phyloP scores from a whole-genome alignment of 805 yeast species.

The Spathaspora boniae region DNA sequence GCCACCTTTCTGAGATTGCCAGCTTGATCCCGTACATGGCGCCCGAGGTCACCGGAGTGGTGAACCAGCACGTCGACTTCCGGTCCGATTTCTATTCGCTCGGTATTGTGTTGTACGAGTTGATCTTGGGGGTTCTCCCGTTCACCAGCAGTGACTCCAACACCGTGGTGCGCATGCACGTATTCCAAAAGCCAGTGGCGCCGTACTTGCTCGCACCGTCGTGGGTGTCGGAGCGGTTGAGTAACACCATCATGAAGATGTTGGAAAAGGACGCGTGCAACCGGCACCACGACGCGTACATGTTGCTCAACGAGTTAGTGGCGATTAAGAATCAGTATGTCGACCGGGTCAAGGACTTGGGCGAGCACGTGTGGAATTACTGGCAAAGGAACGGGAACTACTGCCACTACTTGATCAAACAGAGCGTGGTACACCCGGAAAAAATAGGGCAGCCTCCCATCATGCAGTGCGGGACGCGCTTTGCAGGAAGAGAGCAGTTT shows the following conservation, averaged over 20 bases:
- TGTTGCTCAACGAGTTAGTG: slow-evolving; percentile 29
- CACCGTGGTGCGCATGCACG: slow-evolving; percentile 37
- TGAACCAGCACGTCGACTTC: slow-evolving; percentile 37
- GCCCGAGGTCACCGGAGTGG: slow-evolving; percentile 46
- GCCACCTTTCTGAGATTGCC: slow-evolving; percentile 34
- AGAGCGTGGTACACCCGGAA: slow-evolving; percentile 2
- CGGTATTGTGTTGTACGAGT: slow-evolving; percentile 49
- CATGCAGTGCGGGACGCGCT: slow-evolving; percentile 3
- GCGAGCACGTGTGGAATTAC: slow-evolving; percentile 8
- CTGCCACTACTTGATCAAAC: slow-evolving; percentile 3
- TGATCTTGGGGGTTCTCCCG: slow-evolving; percentile 44
- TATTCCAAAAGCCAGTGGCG: slow-evolving; percentile 38
- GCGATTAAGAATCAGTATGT: slow-evolving; percentile 19
- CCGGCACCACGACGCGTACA: slow-evolving; percentile 33
- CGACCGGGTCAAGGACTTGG: slow-evolving; percentile 7
- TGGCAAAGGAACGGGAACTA: slow-evolving; percentile 4
- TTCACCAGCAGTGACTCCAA: slow-evolving; percentile 39
- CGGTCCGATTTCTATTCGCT: slow-evolving; percentile 48
- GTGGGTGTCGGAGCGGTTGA: slow-evolving; percentile 29
- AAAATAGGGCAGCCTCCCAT: slow-evolving; percentile 5
- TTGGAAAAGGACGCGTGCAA: slow-evolving; percentile 38
- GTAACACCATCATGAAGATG: slow-evolving; percentile 35
- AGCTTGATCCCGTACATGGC: slow-evolving; percentile 46
- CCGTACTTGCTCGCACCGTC: slow-evolving; percentile 28
- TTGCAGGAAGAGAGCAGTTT: slow-evolving; percentile 14